phyloP scores from a whole-genome alignment of 2,329 filamentous ascomycete genomes.

The Teratosphaeria gauchensis region DNA sequence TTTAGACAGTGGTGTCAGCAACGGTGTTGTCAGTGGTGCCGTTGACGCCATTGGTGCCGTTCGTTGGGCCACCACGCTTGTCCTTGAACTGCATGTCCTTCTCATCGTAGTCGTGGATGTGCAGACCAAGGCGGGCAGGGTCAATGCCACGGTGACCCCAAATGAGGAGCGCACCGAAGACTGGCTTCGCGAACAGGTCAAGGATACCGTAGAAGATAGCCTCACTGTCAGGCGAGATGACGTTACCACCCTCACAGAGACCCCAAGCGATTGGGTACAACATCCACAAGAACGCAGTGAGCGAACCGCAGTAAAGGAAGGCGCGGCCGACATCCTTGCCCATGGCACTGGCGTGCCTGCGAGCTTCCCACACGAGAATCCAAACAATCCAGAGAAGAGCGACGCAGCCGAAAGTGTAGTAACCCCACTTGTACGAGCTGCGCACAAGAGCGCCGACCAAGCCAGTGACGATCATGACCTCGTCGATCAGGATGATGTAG shows the following conservation, averaged over 20 bases:
- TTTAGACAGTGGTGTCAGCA: conserved; percentile 2
- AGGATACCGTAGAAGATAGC: conserved; percentile 60
- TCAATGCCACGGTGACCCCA: conserved; percentile 55
- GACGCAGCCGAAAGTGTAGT: conserved; percentile 47
- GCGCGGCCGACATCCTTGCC: conserved; percentile 44
- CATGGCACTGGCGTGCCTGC: conserved; percentile 45
- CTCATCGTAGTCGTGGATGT: conserved; percentile 38
- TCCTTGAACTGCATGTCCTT: conserved; percentile 21
- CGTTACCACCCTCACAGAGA: conserved; percentile 53
- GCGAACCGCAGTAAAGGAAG: conserved; percentile 48
- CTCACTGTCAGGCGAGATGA: conserved; percentile 57
- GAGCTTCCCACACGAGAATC: conserved; percentile 47
- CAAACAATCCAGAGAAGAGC: conserved; percentile 49
- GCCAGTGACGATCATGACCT: conserved; percentile 58
- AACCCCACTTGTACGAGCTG: conserved; percentile 59
- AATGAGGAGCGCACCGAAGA: conserved; percentile 52
- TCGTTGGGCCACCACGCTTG: not conserved
- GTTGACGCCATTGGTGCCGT: conserved; percentile 8
- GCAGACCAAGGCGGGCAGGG: conserved; percentile 46
- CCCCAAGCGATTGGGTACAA: conserved; percentile 57
- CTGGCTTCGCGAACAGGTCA: conserved; percentile 55
- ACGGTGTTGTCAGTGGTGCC: not conserved
- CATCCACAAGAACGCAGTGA: conserved; percentile 54
- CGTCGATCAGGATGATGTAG: conserved; percentile 52
- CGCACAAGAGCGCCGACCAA: conserved; percentile 55